Conservation (phyloP, 441 rosid genomes). For the Euphorbia corollata region DNA sequence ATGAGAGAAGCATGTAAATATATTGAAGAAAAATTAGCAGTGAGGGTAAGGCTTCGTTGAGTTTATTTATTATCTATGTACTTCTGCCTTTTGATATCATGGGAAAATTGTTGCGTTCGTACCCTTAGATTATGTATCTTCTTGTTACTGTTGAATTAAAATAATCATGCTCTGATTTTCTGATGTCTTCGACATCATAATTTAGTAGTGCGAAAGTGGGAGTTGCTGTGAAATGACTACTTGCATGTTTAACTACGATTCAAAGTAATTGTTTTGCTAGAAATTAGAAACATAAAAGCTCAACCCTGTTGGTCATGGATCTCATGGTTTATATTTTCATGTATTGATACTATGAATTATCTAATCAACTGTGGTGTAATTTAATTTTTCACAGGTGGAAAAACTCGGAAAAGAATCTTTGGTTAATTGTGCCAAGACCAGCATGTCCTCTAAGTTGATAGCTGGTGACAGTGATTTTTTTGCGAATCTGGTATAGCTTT, state of each 20-base stretch:
- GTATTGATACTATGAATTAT: not conserved
- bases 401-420: slow-evolving; percentile 90
- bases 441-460: slow-evolving; percentile 97
- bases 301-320: not conserved
- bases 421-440: slow-evolving; percentile 90
- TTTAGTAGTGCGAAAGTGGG: not conserved
- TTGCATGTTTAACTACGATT: not conserved
- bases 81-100: slow-evolving; percentile 5
- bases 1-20: slow-evolving; percentile 99
- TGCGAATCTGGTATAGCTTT: slow-evolving; percentile 64
- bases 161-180: not conserved
- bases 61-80: slow-evolving; percentile 4
- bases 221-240: not conserved
- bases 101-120: not conserved
- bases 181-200: not conserved
- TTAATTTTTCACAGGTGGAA: slow-evolving; percentile 53
- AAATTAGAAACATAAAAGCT: not conserved
- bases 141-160: not conserved
- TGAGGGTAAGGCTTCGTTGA: slow-evolving; percentile 44
- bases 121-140: not conserved
- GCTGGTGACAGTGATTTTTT: slow-evolving; percentile 87
- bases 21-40: slow-evolving; percentile 79
- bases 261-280: not conserved
- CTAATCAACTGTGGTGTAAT: not conserved
- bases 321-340: not conserved